Percentiles rank a stretch among this genome's conserved stretches.
These are phyloP conservation scores for Dillenia suffruticosa DNA, from an alignment of 164 flowering plant species.

Conservation along the genomic window DNA sequence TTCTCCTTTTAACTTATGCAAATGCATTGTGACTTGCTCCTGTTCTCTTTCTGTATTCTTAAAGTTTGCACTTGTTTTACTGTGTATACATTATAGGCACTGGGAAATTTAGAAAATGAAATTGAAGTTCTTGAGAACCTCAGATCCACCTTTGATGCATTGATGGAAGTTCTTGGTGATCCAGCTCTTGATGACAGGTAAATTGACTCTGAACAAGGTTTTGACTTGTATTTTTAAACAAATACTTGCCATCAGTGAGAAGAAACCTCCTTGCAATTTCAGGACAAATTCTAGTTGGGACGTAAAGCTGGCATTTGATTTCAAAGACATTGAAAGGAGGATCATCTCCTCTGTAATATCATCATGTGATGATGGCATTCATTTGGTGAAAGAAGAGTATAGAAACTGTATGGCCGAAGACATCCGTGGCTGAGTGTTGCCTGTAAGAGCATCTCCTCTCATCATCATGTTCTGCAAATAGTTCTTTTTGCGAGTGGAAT, in stretches of 20 bases:
- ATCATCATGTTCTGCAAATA: no score
- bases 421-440: not conserved
- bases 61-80: not conserved
- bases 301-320: conserved; percentile 60
- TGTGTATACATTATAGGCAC: conserved; percentile 17
- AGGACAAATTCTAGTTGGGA: conserved; percentile 57
- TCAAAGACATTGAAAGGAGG: conserved; percentile 50
- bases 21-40: not conserved
- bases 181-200: conserved; percentile 48
- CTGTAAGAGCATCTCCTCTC: no score
- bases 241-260: not conserved
- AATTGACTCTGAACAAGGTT: not conserved
- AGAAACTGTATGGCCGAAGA: conserved; percentile 4
- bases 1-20: not conserved
- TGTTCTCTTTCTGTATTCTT: not conserved
- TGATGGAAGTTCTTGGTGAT: conserved; percentile 56
- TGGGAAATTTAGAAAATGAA: conserved; percentile 46
- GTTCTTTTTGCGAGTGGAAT: no score
- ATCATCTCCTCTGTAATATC: conserved; percentile 57
- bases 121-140: conserved; percentile 47
- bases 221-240: not conserved
- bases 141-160: conserved; percentile 40
- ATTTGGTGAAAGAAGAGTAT: conserved; percentile 31
- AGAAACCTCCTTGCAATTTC: conserved; percentile 3
- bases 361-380: conserved; percentile 51